Evolutionary conservation across 2,329 filamentous ascomycete species (phyloP).

Genomic region (Alternaria hordeiaustralica): DNA sequence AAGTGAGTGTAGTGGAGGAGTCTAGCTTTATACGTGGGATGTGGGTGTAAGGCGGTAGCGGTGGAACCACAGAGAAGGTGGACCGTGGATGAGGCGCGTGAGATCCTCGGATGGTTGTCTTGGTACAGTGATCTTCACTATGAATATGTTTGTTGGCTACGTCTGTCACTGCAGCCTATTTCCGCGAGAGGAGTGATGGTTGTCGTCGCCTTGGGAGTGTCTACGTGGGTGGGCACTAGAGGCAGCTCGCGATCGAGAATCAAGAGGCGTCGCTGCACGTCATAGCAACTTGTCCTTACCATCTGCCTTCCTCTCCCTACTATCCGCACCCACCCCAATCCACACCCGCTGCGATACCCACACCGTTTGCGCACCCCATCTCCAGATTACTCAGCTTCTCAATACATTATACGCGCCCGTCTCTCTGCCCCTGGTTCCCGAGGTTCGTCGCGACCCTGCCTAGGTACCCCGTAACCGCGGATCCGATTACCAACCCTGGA

Average conservation of each 20-base stretch:
- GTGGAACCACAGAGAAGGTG: constrained; percentile 21
- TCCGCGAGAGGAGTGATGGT: not conserved
- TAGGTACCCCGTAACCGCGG: constrained; percentile 13
- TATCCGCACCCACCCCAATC: constrained; percentile 13
- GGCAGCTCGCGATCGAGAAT: constrained; percentile 9
- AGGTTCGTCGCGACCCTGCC: constrained; percentile 18
- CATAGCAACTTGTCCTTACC: constrained; percentile 19
- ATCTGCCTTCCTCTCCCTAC: constrained; percentile 12
- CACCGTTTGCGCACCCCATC: constrained; percentile 5
- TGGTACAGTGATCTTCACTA: not conserved
- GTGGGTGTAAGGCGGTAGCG: constrained; percentile 15
- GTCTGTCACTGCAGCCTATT: not conserved
- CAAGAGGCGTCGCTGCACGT: constrained; percentile 25
- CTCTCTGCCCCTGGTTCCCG: constrained; percentile 11
- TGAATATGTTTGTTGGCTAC: not conserved
- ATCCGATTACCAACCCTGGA: constrained; percentile 40
- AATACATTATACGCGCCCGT: constrained; percentile 7
- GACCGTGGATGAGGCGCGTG: constrained; percentile 15
- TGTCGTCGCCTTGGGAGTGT: constrained; percentile 1
- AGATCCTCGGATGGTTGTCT: not conserved
- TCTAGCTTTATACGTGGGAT: constrained; percentile 1
- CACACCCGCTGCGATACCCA: not conserved
- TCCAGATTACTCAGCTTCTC: not conserved
- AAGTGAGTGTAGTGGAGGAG: constrained; percentile 1
- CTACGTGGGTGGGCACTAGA: constrained; percentile 4